Evolutionary conservation across 1,139 yeast genomes (phyloP), one percentile per base, ranked within the genome.

Genomic region (Taphrina deformans): DNA sequence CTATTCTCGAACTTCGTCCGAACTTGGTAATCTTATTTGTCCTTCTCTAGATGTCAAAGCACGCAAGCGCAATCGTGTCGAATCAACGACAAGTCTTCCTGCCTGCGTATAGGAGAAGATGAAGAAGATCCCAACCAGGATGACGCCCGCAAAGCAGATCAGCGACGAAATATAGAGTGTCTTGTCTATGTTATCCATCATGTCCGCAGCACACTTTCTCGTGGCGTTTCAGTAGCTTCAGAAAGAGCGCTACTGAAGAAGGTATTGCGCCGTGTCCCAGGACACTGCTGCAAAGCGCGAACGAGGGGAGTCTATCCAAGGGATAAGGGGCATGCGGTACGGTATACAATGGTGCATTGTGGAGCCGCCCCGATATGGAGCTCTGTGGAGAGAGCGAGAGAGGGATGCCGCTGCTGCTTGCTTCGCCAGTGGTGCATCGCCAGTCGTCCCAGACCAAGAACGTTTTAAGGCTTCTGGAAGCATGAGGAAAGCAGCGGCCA

Each of bases 31-130:
- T 33, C 50, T 48, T 38, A 59, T 50, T 16, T 41, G 63, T n/a
- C 63, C 63, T 40, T 59, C 63, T 26, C 56, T 31, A 2, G 35
- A 21, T 10, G 55, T 52, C 21, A 59, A 26, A 10, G 35, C 38
- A 21, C 56, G 55, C 45, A 59, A 16, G 6, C 63, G 48, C 27
- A 59, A 21, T 6, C 56, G 46, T 5, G 63, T 59, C 12, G 45
- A 23, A 45, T 59, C 63, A 21, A 50, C 51, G 26, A 59, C 63
- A 24, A 50, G 44, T 46, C 51, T 59, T 41, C 63, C 63, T 38
- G 63, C 63, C 18, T 48, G 41, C 7, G 63, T 59, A 16, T 38
- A 59, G 51, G 63, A 40, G 27, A 59, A 38, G 31, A 59, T 23
- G 14, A 59, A 50, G 48, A 52, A 48, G 50, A 50, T 24, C n/a